Conservation (phyloP, 2,329 filamentous ascomycete species). For the Bipolaris oryzae region DNA sequence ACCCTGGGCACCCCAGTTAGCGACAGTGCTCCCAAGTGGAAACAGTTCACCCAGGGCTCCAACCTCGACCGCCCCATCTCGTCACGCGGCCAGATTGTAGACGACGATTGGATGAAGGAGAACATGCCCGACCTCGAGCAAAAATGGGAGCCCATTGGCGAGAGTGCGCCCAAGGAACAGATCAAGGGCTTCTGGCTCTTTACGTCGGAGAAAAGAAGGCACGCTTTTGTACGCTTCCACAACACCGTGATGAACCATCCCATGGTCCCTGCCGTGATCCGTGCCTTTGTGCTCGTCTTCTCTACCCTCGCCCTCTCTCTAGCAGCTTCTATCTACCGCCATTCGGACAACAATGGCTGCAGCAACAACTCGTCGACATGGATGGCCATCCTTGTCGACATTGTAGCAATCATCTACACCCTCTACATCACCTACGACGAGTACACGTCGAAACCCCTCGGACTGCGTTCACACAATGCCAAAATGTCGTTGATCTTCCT, state of each 20-base stretch:
- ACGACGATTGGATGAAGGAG: constrained; percentile 56
- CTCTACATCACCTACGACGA: constrained; percentile 96
- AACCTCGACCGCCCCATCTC: constrained; percentile 35
- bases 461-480: constrained; percentile 78
- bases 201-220: constrained; percentile 55
- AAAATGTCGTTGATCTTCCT: constrained; percentile 90
- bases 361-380: constrained; percentile 68
- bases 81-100: constrained; percentile 45
- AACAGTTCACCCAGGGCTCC: constrained; percentile 45
- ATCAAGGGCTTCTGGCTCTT: constrained; percentile 58
- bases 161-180: constrained; percentile 57
- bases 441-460: constrained; percentile 91
- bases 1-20: constrained; percentile 43
- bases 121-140: constrained; percentile 55
- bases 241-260: constrained; percentile 76
- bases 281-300: constrained; percentile 80
- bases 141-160: constrained; percentile 62
- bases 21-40: constrained; percentile 49
- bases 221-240: constrained; percentile 67
- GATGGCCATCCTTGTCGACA: constrained; percentile 88
- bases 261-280: constrained; percentile 83
- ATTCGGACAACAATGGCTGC: constrained; percentile 47
- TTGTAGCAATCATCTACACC: constrained; percentile 86
- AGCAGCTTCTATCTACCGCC: constrained; percentile 72
- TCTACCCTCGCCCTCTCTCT: constrained; percentile 79